phyloP scores from a whole-genome alignment of 2,329 filamentous ascomycete species.

The Sarocladium oryzae region DNA sequence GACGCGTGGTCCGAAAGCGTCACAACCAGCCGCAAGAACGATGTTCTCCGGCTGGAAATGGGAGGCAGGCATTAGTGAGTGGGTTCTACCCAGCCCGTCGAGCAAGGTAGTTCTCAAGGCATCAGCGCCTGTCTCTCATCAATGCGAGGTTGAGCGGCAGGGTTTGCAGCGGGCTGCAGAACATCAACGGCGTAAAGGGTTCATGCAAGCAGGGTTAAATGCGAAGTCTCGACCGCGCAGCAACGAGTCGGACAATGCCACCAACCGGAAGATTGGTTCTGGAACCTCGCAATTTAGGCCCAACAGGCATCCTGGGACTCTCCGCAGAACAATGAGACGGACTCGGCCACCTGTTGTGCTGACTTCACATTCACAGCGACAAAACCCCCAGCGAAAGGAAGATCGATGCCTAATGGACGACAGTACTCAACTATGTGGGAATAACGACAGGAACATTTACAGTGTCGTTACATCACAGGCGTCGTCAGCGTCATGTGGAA shows the following conservation, averaged over 20 bases:
- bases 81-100: slow-evolving; percentile 20
- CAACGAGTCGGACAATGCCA: background rate
- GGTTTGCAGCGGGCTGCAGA: background rate
- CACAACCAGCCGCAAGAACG: slow-evolving; percentile 8
- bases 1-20: background rate
- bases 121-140: background rate
- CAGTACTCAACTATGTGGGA: too few relatives aligned
- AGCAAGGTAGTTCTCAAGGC: background rate
- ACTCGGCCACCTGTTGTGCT: background rate
- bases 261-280: background rate
- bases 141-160: background rate
- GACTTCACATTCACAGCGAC: too few relatives aligned
- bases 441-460: too few relatives aligned
- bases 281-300: background rate
- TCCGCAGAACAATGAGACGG: background rate
- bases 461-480: too few relatives aligned
- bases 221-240: background rate
- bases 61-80: slow-evolving; percentile 36
- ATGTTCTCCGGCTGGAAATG: slow-evolving; percentile 31
- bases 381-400: too few relatives aligned
- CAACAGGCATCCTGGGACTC: too few relatives aligned
- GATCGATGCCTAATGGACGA: too few relatives aligned
- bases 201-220: background rate
- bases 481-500: too few relatives aligned
- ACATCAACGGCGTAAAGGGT: background rate